Conservation (phyloP, 176 grass and related monocot species). For the Tillandsia leiboldiana region DNA sequence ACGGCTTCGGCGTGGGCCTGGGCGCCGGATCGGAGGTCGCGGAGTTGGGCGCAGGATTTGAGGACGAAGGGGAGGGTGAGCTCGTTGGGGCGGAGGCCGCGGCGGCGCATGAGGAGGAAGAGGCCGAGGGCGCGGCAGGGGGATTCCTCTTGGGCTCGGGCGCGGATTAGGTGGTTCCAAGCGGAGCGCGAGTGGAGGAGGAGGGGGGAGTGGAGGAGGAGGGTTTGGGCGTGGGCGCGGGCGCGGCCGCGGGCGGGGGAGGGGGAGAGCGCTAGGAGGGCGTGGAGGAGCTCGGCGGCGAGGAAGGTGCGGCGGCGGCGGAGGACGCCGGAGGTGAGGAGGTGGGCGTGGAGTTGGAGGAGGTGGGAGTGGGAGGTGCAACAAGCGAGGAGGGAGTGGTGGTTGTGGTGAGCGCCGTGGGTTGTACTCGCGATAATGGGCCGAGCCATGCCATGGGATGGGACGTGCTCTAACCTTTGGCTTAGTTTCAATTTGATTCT, state of each 20-base stretch:
- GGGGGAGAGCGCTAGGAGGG: slow-evolving; percentile 33
- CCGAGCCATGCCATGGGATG: neutral
- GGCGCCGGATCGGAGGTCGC: slow-evolving; percentile 11
- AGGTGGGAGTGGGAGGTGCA: slow-evolving; percentile 27
- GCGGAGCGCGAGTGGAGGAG: slow-evolving; percentile 1
- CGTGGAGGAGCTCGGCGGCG: slow-evolving; percentile 18
- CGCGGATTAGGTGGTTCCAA: slow-evolving; percentile 21
- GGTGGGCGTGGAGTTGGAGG: slow-evolving; percentile 18
- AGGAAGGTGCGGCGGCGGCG: slow-evolving; percentile 13
- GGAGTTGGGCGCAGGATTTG: slow-evolving; percentile 39
- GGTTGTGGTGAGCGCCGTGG: neutral
- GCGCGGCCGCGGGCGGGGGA: slow-evolving; percentile 8
- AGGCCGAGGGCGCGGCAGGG: neutral
- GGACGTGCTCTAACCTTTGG: neutral
- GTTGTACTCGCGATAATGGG: neutral
- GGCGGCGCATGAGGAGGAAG: slow-evolving; percentile 26
- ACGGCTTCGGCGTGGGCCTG: slow-evolving; percentile 36
- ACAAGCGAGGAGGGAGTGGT: slow-evolving; percentile 28
- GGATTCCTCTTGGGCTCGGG: neutral
- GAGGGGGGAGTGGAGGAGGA: slow-evolving; percentile 23
- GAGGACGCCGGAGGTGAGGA: slow-evolving; percentile 8
- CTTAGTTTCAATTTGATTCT: too few relatives aligned
- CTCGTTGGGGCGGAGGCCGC: slow-evolving; percentile 26
- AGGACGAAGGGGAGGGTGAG: slow-evolving; percentile 53
- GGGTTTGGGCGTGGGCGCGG: slow-evolving; percentile 32